Conservation (phyloP, 495 filamentous ascomycete genomes). For the Neurospora cerealis region DNA sequence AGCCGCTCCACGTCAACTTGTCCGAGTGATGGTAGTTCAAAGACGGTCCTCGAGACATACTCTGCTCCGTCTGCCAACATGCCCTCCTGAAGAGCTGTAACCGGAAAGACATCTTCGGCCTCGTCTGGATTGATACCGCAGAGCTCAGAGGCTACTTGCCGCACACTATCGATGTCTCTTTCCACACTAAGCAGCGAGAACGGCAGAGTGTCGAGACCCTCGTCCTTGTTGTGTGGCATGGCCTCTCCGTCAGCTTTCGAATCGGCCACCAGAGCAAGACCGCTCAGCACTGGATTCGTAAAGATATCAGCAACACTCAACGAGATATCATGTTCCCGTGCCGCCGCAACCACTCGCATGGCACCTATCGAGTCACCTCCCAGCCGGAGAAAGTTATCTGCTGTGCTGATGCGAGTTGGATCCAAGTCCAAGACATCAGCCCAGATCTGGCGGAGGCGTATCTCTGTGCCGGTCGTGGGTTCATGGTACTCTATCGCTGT, state of each 20-base stretch:
- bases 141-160: slow-evolving; percentile 12
- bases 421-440: slow-evolving; percentile 14
- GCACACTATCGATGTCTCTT: background rate
- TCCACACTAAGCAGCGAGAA: slow-evolving; percentile 30
- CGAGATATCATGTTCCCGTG: slow-evolving; percentile 35
- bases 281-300: slow-evolving; percentile 14
- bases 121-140: slow-evolving; percentile 31
- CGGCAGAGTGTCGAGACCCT: slow-evolving; percentile 8
- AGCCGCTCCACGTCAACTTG: slow-evolving; percentile 33
- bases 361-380: slow-evolving; percentile 60
- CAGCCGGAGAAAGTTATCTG: slow-evolving; percentile 46
- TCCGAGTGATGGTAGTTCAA: slow-evolving; percentile 24
- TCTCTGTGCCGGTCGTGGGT: slow-evolving; percentile 8
- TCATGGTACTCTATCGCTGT: background rate
- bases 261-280: slow-evolving; percentile 9
- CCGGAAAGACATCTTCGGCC: slow-evolving; percentile 51
- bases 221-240: background rate
- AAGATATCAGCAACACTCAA: slow-evolving; percentile 47
- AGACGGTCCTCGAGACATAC: slow-evolving; percentile 33
- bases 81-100: slow-evolving; percentile 45
- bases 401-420: slow-evolving; percentile 25
- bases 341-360: slow-evolving; percentile 54
- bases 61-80: slow-evolving; percentile 8
- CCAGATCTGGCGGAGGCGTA: slow-evolving; percentile 17
- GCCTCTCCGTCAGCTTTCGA: background rate